These are phyloP conservation scores for Volvox africanus DNA, from an alignment of 139 green algal genomes.

Conservation along the genomic window DNA sequence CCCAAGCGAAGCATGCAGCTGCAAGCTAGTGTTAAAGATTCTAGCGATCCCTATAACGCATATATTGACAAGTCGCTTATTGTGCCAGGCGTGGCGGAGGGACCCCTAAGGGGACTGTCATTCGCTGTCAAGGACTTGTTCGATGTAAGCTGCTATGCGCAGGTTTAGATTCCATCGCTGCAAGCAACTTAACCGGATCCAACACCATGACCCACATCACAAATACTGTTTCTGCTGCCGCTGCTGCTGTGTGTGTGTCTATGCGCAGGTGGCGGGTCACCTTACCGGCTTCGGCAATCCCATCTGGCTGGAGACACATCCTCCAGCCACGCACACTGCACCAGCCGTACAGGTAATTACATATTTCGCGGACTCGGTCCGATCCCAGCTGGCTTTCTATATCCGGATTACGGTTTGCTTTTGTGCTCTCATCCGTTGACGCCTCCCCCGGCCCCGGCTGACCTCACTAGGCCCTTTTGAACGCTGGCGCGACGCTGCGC, in stretches of 20 bases:
- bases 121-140: conserved; percentile 80
- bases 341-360: conserved; percentile 67
- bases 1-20: neutral
- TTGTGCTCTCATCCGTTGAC: neutral
- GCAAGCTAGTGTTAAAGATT: neutral
- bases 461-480: conserved; percentile 72
- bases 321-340: conserved; percentile 66
- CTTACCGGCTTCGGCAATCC: conserved; percentile 87
- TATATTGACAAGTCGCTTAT: conserved; percentile 49
- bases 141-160: conserved; percentile 49
- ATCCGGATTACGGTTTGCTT: too few relatives aligned
- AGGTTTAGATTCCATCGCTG: too few relatives aligned
- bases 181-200: too few relatives aligned
- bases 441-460: neutral
- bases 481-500: conserved; percentile 74
- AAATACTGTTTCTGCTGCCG: neutral
- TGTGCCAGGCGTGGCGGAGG: conserved; percentile 1
- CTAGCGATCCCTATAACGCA: conserved; percentile 29
- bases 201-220: too few relatives aligned
- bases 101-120: conserved; percentile 60
- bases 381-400: too few relatives aligned
- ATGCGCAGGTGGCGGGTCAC: conserved; percentile 67
- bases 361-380: too few relatives aligned
- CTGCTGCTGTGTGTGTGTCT: neutral
- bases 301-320: conserved; percentile 80